A percentile compares a stretch with the other conserved stretches of the same genome.
phyloP scores from a whole-genome alignment of 192 early-diverging fungal genomes.

The Chytriomyces confervae region DNA sequence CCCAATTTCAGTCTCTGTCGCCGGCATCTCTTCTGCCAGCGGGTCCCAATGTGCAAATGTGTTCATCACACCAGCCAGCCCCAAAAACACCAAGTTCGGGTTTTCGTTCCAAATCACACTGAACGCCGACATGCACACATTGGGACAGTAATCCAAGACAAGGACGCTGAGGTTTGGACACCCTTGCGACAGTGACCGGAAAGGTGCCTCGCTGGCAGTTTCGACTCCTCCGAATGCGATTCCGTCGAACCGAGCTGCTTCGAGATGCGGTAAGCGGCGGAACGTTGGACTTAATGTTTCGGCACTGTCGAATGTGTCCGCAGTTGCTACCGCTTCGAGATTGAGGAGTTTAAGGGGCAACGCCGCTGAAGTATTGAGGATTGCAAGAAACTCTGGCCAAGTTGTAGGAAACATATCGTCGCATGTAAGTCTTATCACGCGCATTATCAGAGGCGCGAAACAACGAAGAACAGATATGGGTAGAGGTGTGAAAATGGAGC shows the following conservation, averaged over 20 bases:
- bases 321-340: conserved; percentile 54
- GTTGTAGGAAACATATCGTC: conserved; percentile 52
- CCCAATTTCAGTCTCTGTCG: background rate
- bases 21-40: background rate
- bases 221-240: conserved; percentile 41
- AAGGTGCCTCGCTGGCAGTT: conserved; percentile 21
- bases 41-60: background rate
- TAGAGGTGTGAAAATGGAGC: background rate
- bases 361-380: conserved; percentile 18
- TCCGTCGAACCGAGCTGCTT: conserved; percentile 55
- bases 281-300: conserved; percentile 46
- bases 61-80: conserved; percentile 55
- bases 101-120: conserved; percentile 51
- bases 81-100: conserved; percentile 48
- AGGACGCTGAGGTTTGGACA: conserved; percentile 49
- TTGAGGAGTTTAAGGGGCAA: conserved; percentile 29
- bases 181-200: conserved; percentile 30
- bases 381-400: conserved; percentile 46
- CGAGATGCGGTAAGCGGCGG: conserved; percentile 35
- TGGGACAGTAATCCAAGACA: conserved; percentile 57
- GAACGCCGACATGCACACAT: conserved; percentile 51
- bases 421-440: conserved; percentile 36
- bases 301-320: conserved; percentile 47
- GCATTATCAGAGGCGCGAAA: conserved; percentile 39
- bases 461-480: background rate